Conservation (phyloP, 2,329 filamentous ascomycete species). For the Trichophyton rubrum region DNA sequence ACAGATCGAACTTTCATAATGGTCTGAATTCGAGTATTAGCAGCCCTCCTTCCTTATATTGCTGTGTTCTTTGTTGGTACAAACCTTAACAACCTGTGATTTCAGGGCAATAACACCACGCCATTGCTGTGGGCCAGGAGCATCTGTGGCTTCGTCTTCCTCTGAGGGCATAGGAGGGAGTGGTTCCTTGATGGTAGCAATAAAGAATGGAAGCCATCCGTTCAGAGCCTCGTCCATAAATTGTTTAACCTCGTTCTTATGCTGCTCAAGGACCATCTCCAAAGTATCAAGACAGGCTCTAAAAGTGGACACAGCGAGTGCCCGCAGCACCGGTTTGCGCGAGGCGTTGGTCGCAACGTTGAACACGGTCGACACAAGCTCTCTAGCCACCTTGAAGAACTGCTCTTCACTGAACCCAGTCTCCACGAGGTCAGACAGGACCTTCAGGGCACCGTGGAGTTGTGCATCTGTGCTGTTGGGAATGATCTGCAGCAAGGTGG, state of each 20-base stretch:
- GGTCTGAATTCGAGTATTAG: slow-evolving; percentile 40
- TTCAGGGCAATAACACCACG: slow-evolving; percentile 77
- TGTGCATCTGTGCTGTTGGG: slow-evolving; percentile 63
- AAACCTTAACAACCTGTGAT: slow-evolving; percentile 72
- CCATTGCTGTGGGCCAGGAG: slow-evolving; percentile 52
- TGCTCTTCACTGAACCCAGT: slow-evolving; percentile 88
- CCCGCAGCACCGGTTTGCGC: slow-evolving; percentile 63
- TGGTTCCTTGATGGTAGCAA: slow-evolving; percentile 59
- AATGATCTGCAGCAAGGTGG: slow-evolving; percentile 65
- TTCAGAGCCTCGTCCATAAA: slow-evolving; percentile 80
- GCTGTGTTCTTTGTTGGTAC: slow-evolving; percentile 8
- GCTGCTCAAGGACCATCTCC: slow-evolving; percentile 92
- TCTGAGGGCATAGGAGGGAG: slow-evolving; percentile 50
- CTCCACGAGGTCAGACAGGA: slow-evolving; percentile 80
- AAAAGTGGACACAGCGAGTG: slow-evolving; percentile 81
- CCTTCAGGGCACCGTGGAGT: slow-evolving; percentile 77
- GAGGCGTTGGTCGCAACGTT: slow-evolving; percentile 65
- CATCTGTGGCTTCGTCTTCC: slow-evolving; percentile 46
- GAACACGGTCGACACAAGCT: slow-evolving; percentile 74
- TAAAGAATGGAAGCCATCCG: slow-evolving; percentile 83
- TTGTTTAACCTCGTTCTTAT: slow-evolving; percentile 69
- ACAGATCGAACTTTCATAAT: slow-evolving; percentile 77
- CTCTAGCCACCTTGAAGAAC: slow-evolving; percentile 78
- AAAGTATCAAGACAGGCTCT: slow-evolving; percentile 84
- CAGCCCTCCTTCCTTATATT: neutral